Base-by-base conservation (phyloP, 768 basidiomycete genomes). In the Psilocybe cubensis region DNA sequence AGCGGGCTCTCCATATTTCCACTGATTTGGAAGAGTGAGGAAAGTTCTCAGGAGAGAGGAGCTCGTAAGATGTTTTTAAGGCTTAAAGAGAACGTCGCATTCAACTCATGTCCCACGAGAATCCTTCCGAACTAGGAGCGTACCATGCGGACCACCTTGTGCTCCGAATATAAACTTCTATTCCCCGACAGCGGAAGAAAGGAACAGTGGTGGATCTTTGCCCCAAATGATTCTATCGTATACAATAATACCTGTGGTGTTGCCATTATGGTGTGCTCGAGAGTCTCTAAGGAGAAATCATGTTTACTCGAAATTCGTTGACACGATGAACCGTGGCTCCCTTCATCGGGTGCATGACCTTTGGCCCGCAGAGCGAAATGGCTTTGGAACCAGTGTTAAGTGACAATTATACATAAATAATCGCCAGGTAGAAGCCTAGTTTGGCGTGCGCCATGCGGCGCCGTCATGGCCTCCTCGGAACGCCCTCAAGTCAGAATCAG, bases 31-130 rank as follows among this genome's bases (percentile, higher is more conserved):
- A 54, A 27, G 52, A 18, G 21, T 46, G 21, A 38, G 25, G 1
- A 11, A 47, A 41, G 38, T 48, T 21, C 31, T 38, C 46, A 42
- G 24, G 12, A 28, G 40, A 49, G 6, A 48, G 41, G 47, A 59
- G 57, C 25, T 44, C 52, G 43, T 53, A 43, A 44, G 50, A 9
- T 42, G 49, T 18, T 44, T n/a, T 49, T 31, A 51, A 50, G 14
- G 21, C 29, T 35, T 18, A 44, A n/a, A 12, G 23, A 35, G 40
- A 48, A 54, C 40, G 52, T 21, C 46, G 17, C 25, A 8, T 28
- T 23, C 38, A 25, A 21, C 31, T 33, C 56, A 46, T 52, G 46
- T 54, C 58, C 52, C 58, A 54, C 52, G 58, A 54, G 57, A 59
- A 54, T 52, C 40, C 52, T 43, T 40, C 58, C 46, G 40, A 59